These are phyloP conservation scores for Globisporangium nodosum DNA, from an alignment of 352 stramenopile species.

Conservation along the genomic window DNA sequence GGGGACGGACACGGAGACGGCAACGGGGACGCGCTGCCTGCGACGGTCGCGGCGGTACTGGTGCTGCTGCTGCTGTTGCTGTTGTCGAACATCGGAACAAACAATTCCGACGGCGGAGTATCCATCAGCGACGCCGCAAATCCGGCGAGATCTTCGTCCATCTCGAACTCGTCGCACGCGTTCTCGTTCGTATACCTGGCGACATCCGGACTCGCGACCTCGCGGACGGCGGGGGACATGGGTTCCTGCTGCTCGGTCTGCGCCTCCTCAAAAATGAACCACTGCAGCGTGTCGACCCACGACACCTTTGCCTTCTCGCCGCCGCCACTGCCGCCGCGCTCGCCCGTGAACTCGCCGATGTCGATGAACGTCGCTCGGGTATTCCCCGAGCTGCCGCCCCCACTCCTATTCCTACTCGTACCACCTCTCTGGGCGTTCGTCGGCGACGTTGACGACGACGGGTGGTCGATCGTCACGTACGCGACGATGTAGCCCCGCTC, in stretches of 20 bases:
- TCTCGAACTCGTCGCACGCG: slow-evolving; percentile 2
- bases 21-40: not conserved
- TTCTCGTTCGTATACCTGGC: slow-evolving; percentile 8
- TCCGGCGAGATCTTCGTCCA: slow-evolving; percentile 33
- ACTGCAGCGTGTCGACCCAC: slow-evolving; percentile 42
- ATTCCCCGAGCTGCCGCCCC: not conserved
- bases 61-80: not conserved
- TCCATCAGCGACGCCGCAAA: slow-evolving; percentile 21
- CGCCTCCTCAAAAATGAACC: slow-evolving; percentile 23
- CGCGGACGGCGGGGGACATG: not conserved
- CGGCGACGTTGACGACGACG: slow-evolving; percentile 18
- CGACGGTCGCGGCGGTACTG: not conserved
- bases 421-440: not conserved
- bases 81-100: not conserved
- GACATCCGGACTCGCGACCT: not conserved
- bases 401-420: not conserved
- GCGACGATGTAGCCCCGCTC: slow-evolving; percentile 38
- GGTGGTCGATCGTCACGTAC: slow-evolving; percentile 38
- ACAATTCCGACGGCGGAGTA: not conserved
- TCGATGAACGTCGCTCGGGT: slow-evolving; percentile 9
- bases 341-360: slow-evolving; percentile 29
- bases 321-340: not conserved
- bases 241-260: not conserved
- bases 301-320: slow-evolving; percentile 27
- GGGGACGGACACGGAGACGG: not conserved